These are phyloP conservation scores for Penicillium atrosanguineum DNA, from an alignment of 495 filamentous ascomycete species.

Conservation along the genomic window DNA sequence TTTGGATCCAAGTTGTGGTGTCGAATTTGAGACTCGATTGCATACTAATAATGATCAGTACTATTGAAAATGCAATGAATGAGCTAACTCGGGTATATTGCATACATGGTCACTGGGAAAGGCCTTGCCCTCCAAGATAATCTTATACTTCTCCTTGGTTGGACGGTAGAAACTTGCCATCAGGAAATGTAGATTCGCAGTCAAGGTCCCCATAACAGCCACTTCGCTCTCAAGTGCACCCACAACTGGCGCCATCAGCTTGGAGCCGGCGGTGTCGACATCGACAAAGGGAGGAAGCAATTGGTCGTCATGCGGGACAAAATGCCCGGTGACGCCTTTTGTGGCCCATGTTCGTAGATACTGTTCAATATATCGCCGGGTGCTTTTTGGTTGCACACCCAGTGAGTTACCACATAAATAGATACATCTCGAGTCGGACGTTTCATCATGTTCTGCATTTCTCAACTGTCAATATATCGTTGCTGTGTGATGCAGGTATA, in stretches of 20 bases:
- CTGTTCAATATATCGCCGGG: constrained; percentile 64
- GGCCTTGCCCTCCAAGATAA: constrained; percentile 89
- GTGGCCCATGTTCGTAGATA: constrained; percentile 87
- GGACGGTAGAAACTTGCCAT: constrained; percentile 92
- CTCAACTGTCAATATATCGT: background rate
- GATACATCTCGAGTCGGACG: constrained; percentile 52
- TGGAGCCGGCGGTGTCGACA: constrained; percentile 68
- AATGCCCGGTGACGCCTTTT: constrained; percentile 93
- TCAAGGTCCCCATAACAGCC: constrained; percentile 90
- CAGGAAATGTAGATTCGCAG: constrained; percentile 85
- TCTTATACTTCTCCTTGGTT: constrained; percentile 71
- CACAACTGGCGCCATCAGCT: constrained; percentile 77
- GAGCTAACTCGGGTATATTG: background rate
- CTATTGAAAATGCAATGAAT: background rate
- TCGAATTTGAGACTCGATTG: constrained; percentile 79
- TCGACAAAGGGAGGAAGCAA: constrained; percentile 77
- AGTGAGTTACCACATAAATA: constrained; percentile 98
- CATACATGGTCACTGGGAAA: constrained; percentile 90
- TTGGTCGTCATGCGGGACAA: constrained; percentile 74
- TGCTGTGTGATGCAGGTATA: background rate
- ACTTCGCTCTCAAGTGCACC: constrained; percentile 80
- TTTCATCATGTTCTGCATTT: constrained; percentile 32
- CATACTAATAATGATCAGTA: constrained; percentile 58
- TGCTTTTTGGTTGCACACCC: constrained; percentile 79
- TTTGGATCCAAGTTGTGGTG: constrained; percentile 70